Base-by-base conservation (phyloP, 768 basidiomycete species). In the Mycena capillaripes region DNA sequence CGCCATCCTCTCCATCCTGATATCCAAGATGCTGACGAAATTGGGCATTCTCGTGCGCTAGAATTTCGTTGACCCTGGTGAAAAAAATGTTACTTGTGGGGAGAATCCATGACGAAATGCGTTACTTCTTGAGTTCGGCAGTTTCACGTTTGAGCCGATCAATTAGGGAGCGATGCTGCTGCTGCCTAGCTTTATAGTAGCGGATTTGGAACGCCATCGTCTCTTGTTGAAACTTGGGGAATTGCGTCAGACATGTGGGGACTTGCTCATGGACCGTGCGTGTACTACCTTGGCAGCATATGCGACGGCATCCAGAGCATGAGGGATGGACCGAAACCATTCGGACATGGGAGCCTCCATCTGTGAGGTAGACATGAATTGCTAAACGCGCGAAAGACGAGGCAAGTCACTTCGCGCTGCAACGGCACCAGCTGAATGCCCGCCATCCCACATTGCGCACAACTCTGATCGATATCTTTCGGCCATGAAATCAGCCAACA, bases 261-360 rank as follows among this genome's bases (percentile, higher is more conserved):
- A 56, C 52, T 46, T 10, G 17, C 5, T 2, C 23, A 58, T 50
- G 9, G 59, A 23, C 29, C 53, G 25, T 42, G 34, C 16, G n/a
- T n/a, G n/a, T n/a, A n/a, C 9, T 77, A 93, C 94, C 86, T 93
- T 93, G 60, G 88, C 86, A 21, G 94, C 88, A 75, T 87, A 88
- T 48, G 93, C 90, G 30, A 93, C 81, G 29, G 86, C 79, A 77
- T 96, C 94, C 32, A 95, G 80, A 3, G 89, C 82, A 66, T 84
- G 81, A 10, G 93, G 90, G 32, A 92, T 81, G 38, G 90, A 87
- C 12, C 86, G 85, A 82, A 96, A 96, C 94, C 94, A 95, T 34
- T 92, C 88, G 14, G 91, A 90, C 93, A 96, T 95, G 0, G 95
- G 94, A 2, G 87, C 82, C 11, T 93, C 93, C 88, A 96, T 88